Base-by-base conservation (phyloP, 208 protist genomes). In the Leishmania mexicana region DNA sequence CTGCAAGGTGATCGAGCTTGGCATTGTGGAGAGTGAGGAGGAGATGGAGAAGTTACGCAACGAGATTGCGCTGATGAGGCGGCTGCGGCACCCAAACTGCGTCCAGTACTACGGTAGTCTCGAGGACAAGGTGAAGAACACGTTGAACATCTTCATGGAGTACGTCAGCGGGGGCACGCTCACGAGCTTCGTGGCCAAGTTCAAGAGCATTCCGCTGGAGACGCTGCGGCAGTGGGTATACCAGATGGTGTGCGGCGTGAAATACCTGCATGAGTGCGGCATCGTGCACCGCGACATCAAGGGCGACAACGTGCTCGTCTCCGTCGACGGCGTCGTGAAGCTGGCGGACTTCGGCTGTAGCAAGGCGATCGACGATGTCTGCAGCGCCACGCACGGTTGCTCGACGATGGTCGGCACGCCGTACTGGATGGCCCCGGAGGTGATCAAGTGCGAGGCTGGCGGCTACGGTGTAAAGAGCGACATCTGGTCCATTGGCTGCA, bases 401-500 rank as follows among this genome's bases (percentile, higher is more conserved):
- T 81, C 82, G 47, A 96, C 92, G 42, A 95, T 96, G 92, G 91
- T 96, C 31, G 96, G 96, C 45, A 98, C 96, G 62, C 95, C 95
- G 28, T 96, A 96, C 82, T 98, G 93, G 91, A 98, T 98, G 95
- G 95, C 96, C 13, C 96, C 96, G 40, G 95, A 98, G 88, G 92
- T 96, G 38, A 97, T 97, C 81, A 95, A 94, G 84, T 92, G 93
- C 83, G 94, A 97, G 57, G 87, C 83, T 11, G 90, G 93, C 31
- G 94, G 93, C 38, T 99, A 99, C 87, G 95, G 95, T 10, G 90
- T 92, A 83, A 95, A 96, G 86, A 97, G 95, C 77, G 97, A 99
- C 82, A 97, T 99, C 47, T 99, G 97, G 97, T 98, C 96, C 11
- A 88, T 97, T 31, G 97, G 97, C 51, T 99, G 98, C 83, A 98